These are phyloP conservation scores for Candida sanyaensis DNA, from an alignment of 1,139 yeast species.

Conservation along the genomic window DNA sequence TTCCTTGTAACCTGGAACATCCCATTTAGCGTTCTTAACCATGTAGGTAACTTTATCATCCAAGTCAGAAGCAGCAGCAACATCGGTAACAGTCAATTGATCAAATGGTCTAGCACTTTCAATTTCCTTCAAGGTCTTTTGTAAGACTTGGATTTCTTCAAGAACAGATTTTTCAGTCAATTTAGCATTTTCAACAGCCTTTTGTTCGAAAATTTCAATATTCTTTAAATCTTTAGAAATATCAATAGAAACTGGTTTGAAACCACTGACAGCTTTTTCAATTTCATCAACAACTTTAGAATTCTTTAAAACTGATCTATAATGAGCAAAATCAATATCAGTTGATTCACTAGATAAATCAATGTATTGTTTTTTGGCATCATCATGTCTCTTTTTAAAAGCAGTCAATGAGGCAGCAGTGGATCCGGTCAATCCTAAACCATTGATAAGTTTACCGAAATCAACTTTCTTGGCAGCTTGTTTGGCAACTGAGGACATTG, in stretches of 20 bases:
- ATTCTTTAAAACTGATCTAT: conserved; percentile 82
- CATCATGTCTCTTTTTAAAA: conserved; percentile 98
- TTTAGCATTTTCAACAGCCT: conserved; percentile 95
- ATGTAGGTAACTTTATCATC: conserved; percentile 93
- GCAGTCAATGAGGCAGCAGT: conserved; percentile 87
- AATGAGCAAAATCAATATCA: conserved; percentile 77
- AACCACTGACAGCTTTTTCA: conserved; percentile 70
- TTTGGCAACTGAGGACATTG: conserved; percentile 53
- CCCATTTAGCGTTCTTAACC: conserved; percentile 98
- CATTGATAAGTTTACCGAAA: conserved; percentile 89
- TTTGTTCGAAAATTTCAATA: conserved; percentile 90
- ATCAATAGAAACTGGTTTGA: conserved; percentile 85
- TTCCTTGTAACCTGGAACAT: conserved; percentile 97
- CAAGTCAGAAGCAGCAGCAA: conserved; percentile 95
- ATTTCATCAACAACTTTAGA: conserved; percentile 76
- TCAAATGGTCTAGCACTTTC: conserved; percentile 97
- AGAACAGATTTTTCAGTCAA: conserved; percentile 87
- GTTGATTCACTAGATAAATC: conserved; percentile 73
- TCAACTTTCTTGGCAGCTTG: conserved; percentile 87
- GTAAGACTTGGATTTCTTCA: conserved; percentile 82
- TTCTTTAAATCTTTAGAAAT: conserved; percentile 88
- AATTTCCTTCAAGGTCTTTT: conserved; percentile 87
- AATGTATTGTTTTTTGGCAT: conserved; percentile 82
- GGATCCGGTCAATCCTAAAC: conserved; percentile 89
- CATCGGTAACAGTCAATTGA: conserved; percentile 93